A percentile compares a stretch with the other conserved stretches of the same genome.
Conservation (phyloP, 306 rosid genomes). For the Castanopsis chinensis region DNA sequence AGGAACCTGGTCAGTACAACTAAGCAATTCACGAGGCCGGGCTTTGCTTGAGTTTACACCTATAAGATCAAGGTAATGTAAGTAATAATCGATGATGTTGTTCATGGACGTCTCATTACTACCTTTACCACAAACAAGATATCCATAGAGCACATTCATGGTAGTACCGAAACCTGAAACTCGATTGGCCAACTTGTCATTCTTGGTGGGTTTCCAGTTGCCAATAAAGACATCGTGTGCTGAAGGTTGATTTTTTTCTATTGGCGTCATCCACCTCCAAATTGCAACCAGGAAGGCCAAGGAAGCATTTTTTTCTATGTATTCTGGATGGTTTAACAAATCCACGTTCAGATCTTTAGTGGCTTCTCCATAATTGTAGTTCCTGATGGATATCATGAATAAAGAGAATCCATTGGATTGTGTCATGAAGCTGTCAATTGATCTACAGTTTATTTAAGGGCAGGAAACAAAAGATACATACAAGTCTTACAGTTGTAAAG, state of each 20-base stretch:
- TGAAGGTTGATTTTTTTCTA: slow-evolving; percentile 72
- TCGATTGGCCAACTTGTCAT: slow-evolving; percentile 66
- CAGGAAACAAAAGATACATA: no score
- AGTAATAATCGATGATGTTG: slow-evolving; percentile 34
- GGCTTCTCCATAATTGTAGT: slow-evolving; percentile 76
- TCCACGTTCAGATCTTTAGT: slow-evolving; percentile 75
- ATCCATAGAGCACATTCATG: slow-evolving; percentile 90
- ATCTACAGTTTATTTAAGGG: no score
- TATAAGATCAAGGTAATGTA: slow-evolving; percentile 62
- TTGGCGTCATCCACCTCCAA: slow-evolving; percentile 82
- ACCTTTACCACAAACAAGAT: slow-evolving; percentile 63
- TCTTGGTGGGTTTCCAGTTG: slow-evolving; percentile 87
- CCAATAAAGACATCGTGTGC: slow-evolving; percentile 81
- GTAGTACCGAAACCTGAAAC: slow-evolving; percentile 84
- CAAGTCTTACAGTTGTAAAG: no score
- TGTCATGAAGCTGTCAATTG: background rate
- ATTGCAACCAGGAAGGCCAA: slow-evolving; percentile 86
- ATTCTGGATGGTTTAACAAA: slow-evolving; percentile 83
- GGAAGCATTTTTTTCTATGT: slow-evolving; percentile 87
- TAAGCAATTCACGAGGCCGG: slow-evolving; percentile 56
- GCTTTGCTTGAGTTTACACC: slow-evolving; percentile 66
- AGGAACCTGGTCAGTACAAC: slow-evolving; percentile 71
- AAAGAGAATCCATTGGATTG: slow-evolving; percentile 2
- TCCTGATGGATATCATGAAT: slow-evolving; percentile 50
- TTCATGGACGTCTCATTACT: no score